phyloP scores from a whole-genome alignment of 2,329 filamentous ascomycete genomes.

The Trichoderma sp. region DNA sequence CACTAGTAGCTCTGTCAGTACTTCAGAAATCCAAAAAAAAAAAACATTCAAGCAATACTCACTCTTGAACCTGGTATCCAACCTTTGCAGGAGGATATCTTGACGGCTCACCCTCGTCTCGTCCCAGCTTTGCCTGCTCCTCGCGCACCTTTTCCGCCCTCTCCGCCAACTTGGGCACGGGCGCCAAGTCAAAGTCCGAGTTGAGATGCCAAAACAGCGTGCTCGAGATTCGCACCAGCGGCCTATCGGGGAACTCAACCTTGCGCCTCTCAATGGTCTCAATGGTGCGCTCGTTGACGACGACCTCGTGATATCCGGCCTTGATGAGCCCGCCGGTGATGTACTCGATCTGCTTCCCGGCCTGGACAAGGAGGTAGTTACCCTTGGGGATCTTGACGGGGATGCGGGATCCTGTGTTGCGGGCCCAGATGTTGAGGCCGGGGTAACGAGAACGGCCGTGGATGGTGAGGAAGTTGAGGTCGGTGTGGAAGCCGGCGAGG shows the following conservation, averaged over 20 bases:
- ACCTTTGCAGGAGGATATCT: slow-evolving; percentile 60
- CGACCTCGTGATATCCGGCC: slow-evolving; percentile 65
- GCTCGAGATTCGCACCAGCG: slow-evolving; percentile 61
- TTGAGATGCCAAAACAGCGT: slow-evolving; percentile 65
- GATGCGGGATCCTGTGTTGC: slow-evolving; percentile 63
- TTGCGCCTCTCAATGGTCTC: slow-evolving; percentile 51
- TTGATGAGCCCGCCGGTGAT: slow-evolving; percentile 64
- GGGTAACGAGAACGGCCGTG: slow-evolving; percentile 66
- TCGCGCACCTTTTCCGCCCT: slow-evolving; percentile 50
- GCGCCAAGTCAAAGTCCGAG: slow-evolving; percentile 59
- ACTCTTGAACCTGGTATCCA: slow-evolving; percentile 62
- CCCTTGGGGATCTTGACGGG: slow-evolving; percentile 62
- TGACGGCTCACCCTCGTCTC: slow-evolving; percentile 56
- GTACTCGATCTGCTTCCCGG: slow-evolving; percentile 66
- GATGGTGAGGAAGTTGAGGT: slow-evolving; percentile 68
- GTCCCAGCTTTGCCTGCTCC: slow-evolving; percentile 53
- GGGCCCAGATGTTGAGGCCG: slow-evolving; percentile 65
- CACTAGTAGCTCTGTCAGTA: slow-evolving; percentile 38
- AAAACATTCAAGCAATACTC: slow-evolving; percentile 36
- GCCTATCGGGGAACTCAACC: slow-evolving; percentile 50
- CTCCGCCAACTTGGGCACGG: slow-evolving; percentile 53
- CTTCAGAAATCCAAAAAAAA: background rate
- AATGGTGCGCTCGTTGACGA: slow-evolving; percentile 58
- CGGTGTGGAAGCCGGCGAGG: slow-evolving; percentile 66
- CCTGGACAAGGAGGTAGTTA: slow-evolving; percentile 63